These are phyloP conservation scores for Geotrichum histeridarum DNA, from an alignment of 1,139 yeast genomes.

Conservation along the genomic window DNA sequence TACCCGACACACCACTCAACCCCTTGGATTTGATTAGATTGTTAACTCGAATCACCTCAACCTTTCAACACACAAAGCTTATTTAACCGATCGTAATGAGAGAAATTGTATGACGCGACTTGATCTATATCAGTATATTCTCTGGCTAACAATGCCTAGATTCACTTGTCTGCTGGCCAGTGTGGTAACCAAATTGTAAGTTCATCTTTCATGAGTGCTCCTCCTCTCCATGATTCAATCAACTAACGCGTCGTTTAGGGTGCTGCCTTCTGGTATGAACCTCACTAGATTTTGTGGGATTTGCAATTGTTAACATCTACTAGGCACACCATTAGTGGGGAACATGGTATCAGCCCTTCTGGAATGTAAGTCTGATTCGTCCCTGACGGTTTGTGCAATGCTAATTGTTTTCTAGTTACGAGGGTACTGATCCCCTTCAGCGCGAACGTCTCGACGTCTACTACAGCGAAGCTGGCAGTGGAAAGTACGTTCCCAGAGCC, in stretches of 20 bases:
- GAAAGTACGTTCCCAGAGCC: constrained; percentile 90
- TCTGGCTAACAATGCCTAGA: constrained; percentile 39
- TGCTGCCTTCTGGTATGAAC: constrained; percentile 68
- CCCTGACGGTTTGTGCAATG: neutral
- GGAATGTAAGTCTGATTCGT: constrained; percentile 42
- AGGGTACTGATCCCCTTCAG: constrained; percentile 40
- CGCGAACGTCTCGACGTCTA: constrained; percentile 48
- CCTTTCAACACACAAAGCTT: too few relatives aligned
- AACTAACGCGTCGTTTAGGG: constrained; percentile 44
- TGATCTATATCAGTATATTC: neutral
- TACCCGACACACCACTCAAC: neutral
- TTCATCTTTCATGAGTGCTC: constrained; percentile 24
- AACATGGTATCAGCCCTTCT: constrained; percentile 83
- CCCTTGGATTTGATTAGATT: neutral
- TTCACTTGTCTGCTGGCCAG: constrained; percentile 88
- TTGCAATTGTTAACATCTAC: constrained; percentile 12
- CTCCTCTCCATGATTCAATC: neutral
- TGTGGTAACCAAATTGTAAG: constrained; percentile 91
- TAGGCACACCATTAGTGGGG: constrained; percentile 90
- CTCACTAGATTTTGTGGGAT: neutral
- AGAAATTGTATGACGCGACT: constrained; percentile 49
- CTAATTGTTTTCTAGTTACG: constrained; percentile 21
- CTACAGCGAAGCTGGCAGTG: constrained; percentile 53
- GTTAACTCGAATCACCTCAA: neutral
- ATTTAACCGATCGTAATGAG: constrained; percentile 40